A percentile compares a stretch with the other conserved stretches of the same genome.
These are phyloP conservation scores for Coemansia sp. DNA, from an alignment of 192 early-diverging fungal genomes.

Conservation along the genomic window DNA sequence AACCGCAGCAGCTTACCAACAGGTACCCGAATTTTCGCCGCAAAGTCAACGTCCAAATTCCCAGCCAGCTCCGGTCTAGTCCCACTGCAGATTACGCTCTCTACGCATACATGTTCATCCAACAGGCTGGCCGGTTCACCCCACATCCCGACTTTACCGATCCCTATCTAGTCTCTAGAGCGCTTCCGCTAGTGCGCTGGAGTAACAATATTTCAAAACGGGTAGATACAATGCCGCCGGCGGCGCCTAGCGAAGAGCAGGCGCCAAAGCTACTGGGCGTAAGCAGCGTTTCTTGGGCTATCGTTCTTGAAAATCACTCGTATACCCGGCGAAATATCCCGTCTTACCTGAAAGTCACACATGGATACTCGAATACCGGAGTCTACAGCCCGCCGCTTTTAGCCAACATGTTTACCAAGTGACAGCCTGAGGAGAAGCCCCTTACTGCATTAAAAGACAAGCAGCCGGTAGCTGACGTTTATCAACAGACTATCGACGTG, in stretches of 20 bases:
- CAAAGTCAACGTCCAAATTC: constrained; percentile 2
- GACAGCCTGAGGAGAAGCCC: not conserved
- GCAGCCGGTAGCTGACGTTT: not conserved
- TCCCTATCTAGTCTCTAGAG: not conserved
- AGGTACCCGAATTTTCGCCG: constrained; percentile 11
- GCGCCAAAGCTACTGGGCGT: not conserved
- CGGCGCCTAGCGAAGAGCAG: too few relatives aligned
- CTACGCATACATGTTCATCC: constrained; percentile 18
- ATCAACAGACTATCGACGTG: constrained; percentile 13
- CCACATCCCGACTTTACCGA: constrained; percentile 17
- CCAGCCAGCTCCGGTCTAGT: not conserved
- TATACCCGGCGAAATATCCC: not conserved
- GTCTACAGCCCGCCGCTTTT: constrained; percentile 11
- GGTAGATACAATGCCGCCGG: not conserved
- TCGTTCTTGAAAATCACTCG: constrained; percentile 18
- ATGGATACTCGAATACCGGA: not conserved
- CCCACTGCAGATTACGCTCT: not conserved
- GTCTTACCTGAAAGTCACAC: not conserved
- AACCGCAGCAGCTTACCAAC: not conserved
- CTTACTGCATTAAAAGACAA: not conserved
- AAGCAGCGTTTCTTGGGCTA: constrained; percentile 16
- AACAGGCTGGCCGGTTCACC: constrained; percentile 1
- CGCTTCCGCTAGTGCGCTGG: not conserved
- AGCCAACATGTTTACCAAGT: constrained; percentile 10
- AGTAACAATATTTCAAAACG: not conserved